Evolutionary conservation across 192 early-diverging fungal genomes (phyloP).

Genomic region (Rhizoclosmatium sp.): DNA sequence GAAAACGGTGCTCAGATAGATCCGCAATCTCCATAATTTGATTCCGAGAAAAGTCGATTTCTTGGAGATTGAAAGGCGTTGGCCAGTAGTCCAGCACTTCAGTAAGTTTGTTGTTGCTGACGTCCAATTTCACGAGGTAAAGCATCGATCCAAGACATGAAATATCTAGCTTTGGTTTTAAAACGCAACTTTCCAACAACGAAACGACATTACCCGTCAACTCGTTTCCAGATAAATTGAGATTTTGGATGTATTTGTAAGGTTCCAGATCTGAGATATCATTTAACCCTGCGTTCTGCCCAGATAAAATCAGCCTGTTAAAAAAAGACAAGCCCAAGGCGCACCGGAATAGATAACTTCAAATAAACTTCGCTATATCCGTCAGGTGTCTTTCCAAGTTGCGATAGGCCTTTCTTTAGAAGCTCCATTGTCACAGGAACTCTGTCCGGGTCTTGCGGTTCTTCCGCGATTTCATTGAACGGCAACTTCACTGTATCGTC

Average conservation of each 20-base stretch:
- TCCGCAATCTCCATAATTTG: conserved; percentile 52
- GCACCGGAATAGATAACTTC: conserved; percentile 57
- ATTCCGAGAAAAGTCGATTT: conserved; percentile 61
- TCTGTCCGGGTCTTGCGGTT: neutral
- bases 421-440: conserved; percentile 36
- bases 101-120: conserved; percentile 60
- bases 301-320: conserved; percentile 2
- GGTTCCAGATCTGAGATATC: conserved; percentile 45
- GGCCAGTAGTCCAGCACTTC: conserved; percentile 44
- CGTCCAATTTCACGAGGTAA: conserved; percentile 59
- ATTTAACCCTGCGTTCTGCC: conserved; percentile 44
- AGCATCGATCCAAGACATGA: conserved; percentile 43
- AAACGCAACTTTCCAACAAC: neutral
- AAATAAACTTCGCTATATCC: conserved; percentile 49
- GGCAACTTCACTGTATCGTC: neutral
- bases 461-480: neutral
- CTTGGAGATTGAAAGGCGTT: conserved; percentile 60
- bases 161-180: conserved; percentile 36
- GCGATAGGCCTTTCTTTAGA: conserved; percentile 43
- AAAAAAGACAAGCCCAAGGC: too few species aligned
- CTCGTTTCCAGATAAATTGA: conserved; percentile 58
- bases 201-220: conserved; percentile 43
- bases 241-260: conserved; percentile 51
- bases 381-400: conserved; percentile 49
- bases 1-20: conserved; percentile 53